Evolutionary conservation across 2,329 filamentous ascomycete species (phyloP), one percentile per base, ranked within the genome.

Genomic region (Ceratocystis diversiconidia): DNA sequence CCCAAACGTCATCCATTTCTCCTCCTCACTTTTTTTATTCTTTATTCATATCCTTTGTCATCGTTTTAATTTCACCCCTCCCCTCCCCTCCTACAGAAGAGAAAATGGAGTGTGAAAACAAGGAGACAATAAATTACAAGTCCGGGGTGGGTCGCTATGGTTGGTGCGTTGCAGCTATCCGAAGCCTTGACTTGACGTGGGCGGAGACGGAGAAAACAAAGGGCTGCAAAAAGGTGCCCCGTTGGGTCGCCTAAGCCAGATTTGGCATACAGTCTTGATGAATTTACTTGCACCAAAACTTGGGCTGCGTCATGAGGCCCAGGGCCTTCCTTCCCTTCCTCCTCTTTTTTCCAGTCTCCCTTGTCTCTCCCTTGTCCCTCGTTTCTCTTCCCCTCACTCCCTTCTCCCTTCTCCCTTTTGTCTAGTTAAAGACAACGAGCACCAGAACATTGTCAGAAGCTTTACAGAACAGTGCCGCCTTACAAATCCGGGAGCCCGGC

Each of bases 1-100:
- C 36, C 62, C 62, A 64, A 64, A 64, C 62, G 62, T 64, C 62
- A 64, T 64, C 50, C 50, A 46, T 30, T 28, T 43, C 46, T 64
- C 48, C 48, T 64, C 36, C 8, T 59, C 57, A 28, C 22, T 59
- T 22, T 46, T 30, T 17, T 62, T 30, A 10, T 46, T n/a, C 22
- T n/a, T 62, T 17, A 15, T n/a, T 19, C 30, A 28, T 28, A 30
- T 32, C 22, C 30, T 44, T 25, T 61, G n/a, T 22, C 19, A 6
- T 48, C n/a, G 1, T 61, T 43, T 4, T 41, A 12, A 44, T 46
- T 44, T 17, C 36, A 12, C 60, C 32, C 46, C 28, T 44, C 46
- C 43, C 19, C 60, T 28, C 10, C 22, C n/a, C n/a, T n/a, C n/a
- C n/a, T n/a, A 10, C 10, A 17, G 10, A 61, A 36, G 19, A 43